phyloP scores from a whole-genome alignment of 805 yeast genomes.

The Saturnispora dispora region DNA sequence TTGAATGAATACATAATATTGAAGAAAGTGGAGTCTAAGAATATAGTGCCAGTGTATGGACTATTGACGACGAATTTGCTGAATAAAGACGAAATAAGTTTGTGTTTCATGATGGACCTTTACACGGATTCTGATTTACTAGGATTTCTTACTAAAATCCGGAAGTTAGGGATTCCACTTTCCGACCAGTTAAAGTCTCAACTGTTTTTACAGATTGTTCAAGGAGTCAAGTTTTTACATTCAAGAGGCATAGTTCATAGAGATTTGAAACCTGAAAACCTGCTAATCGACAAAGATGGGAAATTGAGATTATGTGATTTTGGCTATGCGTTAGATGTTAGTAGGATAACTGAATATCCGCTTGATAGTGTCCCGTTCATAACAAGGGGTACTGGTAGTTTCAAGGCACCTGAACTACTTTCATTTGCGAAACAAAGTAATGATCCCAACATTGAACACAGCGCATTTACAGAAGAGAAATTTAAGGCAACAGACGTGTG shows the following conservation, averaged over 20 bases:
- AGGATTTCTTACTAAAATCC: conserved; percentile 31
- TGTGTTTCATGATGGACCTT: conserved; percentile 33
- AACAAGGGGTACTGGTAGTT: conserved; percentile 41
- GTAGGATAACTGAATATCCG: conserved; percentile 16
- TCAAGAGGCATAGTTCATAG: conserved; percentile 36
- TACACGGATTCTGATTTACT: conserved; percentile 41
- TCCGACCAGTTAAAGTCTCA: conserved; percentile 33
- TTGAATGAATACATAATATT: conserved; percentile 24
- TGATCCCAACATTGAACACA: background rate
- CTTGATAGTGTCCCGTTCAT: conserved; percentile 17
- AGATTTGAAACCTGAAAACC: conserved; percentile 49
- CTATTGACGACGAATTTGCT: conserved; percentile 9
- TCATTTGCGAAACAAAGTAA: background rate
- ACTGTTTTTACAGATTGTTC: conserved; percentile 44
- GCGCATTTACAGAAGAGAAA: conserved; percentile 9
- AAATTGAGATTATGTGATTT: conserved; percentile 40
- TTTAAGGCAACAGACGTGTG: conserved; percentile 39
- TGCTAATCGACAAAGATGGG: conserved; percentile 38
- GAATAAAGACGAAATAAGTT: background rate
- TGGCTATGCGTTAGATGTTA: conserved; percentile 38
- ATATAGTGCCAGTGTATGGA: conserved; percentile 13
- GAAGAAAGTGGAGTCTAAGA: conserved; percentile 10
- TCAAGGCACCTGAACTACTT: conserved; percentile 46
- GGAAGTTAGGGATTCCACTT: conserved; percentile 28
- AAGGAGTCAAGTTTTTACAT: conserved; percentile 39